Evolutionary conservation across 2,329 filamentous ascomycete genomes (phyloP).

Genomic region (Botrytis fragariae): DNA sequence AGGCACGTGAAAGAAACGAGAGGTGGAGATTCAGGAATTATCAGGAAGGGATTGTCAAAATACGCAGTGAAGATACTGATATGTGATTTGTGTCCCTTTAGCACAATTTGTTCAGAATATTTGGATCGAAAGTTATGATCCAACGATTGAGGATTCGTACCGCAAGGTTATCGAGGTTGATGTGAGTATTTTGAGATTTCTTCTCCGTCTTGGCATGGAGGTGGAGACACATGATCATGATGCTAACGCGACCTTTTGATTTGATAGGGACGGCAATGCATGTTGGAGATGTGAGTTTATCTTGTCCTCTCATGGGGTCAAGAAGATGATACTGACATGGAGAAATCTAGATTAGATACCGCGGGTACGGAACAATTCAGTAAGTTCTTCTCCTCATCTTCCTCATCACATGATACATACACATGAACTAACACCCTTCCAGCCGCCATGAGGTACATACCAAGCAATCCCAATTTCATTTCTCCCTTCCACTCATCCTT

Average conservation of each 20-base stretch:
- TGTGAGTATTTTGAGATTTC: conserved; percentile 46
- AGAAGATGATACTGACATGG: conserved; percentile 23
- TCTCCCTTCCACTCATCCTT: too few species aligned
- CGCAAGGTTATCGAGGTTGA: conserved; percentile 64
- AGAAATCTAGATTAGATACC: conserved; percentile 57
- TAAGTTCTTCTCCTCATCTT: conserved; percentile 45
- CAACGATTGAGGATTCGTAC: conserved; percentile 61
- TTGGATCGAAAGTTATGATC: conserved; percentile 69
- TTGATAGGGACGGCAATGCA: conserved; percentile 63
- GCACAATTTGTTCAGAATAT: conserved; percentile 75
- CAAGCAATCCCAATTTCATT: too few species aligned
- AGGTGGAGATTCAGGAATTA: neutral
- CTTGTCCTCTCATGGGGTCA: conserved; percentile 10
- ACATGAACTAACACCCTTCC: conserved; percentile 25
- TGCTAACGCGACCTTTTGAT: neutral
- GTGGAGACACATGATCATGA: conserved; percentile 16
- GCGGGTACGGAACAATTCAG: conserved; percentile 76
- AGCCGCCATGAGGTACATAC: conserved; percentile 56
- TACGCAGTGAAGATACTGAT: neutral
- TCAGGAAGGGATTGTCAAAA: neutral
- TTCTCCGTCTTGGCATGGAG: neutral
- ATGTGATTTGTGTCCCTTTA: conserved; percentile 34
- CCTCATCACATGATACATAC: conserved; percentile 27
- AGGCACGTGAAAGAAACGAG: neutral
- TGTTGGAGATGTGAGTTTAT: conserved; percentile 62